Evolutionary conservation across 495 filamentous ascomycete genomes (phyloP), one percentile per base, ranked within the genome.

Genomic region (Pseudevernia furfuracea): DNA sequence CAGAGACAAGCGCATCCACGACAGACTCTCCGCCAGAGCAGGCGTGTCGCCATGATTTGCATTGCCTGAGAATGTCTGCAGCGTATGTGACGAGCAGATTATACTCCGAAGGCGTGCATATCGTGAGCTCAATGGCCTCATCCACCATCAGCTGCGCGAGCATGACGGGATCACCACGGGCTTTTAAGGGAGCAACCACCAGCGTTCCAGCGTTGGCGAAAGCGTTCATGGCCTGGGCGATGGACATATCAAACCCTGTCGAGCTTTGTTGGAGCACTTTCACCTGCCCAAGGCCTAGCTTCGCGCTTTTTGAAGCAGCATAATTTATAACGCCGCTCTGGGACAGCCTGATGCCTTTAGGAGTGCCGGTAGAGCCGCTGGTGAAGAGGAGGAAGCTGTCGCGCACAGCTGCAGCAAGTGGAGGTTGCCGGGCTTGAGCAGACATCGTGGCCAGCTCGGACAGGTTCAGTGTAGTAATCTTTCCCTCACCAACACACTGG

Each of bases 251-350:
- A 69, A 77, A 81, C 3, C 65, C 66, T 28, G 71, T 70, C 0
- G 78, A 65, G 17, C 74, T 79, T 49, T 81, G 79, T 44, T 81
- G 78, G 1, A 81, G 64, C 4, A 78, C 69, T 0, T 57, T 60
- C 37, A 75, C 72, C 17, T 43, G 25, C n/a, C 66, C 65, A 10
- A 76, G 58, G 0, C 30, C 36, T 57, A 67, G 69, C 21, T 36
- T 25, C 1, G 70, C 48, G 3, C 34, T 68, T 0, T 66, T 59
- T 12, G 49, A 64, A 41, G 75, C 71, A 12, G 76, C 53, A 3
- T 77, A 61, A 37, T 76, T 72, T 2, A 57, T 7, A 8, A 78
- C 66, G 37, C 62, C 66, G 0, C 66, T 52, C 41, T 80, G 77
- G 1, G 39, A 61, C 12, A 79, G 63, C 19, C 65, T 57, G 3